A percentile compares a stretch with the other conserved stretches of the same genome.
phyloP scores from a whole-genome alignment of 495 filamentous ascomycete species.

The Amphirosellinia nigrospora region DNA sequence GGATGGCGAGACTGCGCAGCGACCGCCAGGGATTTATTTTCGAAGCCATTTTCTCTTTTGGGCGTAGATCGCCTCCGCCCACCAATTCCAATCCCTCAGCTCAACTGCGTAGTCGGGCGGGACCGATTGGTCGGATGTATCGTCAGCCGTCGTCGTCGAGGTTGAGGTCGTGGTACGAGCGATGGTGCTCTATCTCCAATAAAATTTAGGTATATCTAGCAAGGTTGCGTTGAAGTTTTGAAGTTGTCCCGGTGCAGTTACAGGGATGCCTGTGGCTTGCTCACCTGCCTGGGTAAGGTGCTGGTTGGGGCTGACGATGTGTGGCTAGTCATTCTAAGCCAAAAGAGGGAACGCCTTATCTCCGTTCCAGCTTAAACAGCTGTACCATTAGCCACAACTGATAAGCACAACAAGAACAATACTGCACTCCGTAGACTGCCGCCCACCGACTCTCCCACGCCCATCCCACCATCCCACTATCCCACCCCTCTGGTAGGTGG shows the following conservation, averaged over 20 bases:
- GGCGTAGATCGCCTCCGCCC: constrained; percentile 12
- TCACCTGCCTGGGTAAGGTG: not conserved
- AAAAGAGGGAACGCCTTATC: not conserved
- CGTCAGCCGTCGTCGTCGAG: constrained; percentile 2
- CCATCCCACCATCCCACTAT: not conserved
- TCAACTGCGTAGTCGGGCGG: not conserved
- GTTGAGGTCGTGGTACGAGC: not conserved
- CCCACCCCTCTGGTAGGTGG: not conserved
- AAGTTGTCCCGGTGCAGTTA: constrained; percentile 16
- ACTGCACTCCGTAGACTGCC: too few relatives aligned
- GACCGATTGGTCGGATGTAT: not conserved
- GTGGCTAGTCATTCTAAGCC: not conserved
- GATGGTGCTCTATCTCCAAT: constrained; percentile 4
- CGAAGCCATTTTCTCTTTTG: constrained; percentile 53
- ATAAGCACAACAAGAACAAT: not conserved
- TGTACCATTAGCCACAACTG: not conserved
- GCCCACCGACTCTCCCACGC: not conserved
- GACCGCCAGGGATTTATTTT: constrained; percentile 53
- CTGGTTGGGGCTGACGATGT: not conserved
- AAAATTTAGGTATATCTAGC: constrained; percentile 9
- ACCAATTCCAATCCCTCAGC: constrained; percentile 23
- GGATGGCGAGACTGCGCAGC: constrained; percentile 52
- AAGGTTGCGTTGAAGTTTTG: constrained; percentile 10
- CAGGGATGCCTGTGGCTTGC: constrained; percentile 12
- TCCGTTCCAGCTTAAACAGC: not conserved